Evolutionary conservation across 2,329 filamentous ascomycete genomes (phyloP).

Genomic region (Pseudogymnoascus verrucosus): DNA sequence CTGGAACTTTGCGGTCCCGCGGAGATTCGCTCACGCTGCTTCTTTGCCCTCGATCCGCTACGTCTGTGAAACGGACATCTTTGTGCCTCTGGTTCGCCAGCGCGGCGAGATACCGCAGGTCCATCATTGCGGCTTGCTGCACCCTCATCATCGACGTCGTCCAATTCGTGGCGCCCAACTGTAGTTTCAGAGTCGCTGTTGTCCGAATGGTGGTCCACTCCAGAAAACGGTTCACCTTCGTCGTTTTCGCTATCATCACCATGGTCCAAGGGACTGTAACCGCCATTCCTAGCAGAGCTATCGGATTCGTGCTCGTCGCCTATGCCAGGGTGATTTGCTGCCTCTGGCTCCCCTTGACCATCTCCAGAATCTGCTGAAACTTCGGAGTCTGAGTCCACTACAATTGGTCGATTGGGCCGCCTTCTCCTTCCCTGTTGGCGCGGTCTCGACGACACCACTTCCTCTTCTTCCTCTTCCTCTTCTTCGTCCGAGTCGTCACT

Average conservation of each 20-base stretch:
- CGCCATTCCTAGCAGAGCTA: conserved; percentile 15
- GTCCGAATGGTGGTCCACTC: not conserved
- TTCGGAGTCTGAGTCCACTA: conserved; percentile 5
- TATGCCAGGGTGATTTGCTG: conserved; percentile 11
- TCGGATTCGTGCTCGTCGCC: conserved; percentile 4
- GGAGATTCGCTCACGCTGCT: not conserved
- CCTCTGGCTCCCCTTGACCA: conserved; percentile 22
- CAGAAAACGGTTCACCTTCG: conserved; percentile 8
- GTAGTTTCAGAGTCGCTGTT: conserved; percentile 14
- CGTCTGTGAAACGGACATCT: not conserved
- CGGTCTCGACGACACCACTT: conserved; percentile 9
- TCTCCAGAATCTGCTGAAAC: conserved; percentile 21
- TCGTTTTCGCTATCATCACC: conserved; percentile 25
- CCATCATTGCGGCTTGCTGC: conserved; percentile 24
- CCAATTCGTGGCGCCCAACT: conserved; percentile 10
- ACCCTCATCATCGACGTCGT: conserved; percentile 20
- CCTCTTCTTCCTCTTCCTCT: conserved; percentile 20
- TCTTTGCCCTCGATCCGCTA: not conserved
- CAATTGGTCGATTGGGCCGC: not conserved
- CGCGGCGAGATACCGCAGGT: not conserved
- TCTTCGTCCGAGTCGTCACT: conserved; percentile 15
- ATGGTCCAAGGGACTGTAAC: conserved; percentile 29
- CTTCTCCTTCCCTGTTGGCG: conserved; percentile 4
- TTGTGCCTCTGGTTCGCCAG: not conserved
- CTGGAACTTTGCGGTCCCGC: not conserved